A percentile compares a stretch with the other conserved stretches of the same genome.
phyloP scores from a whole-genome alignment of 495 filamentous ascomycete genomes.

The Penicillium canescens region DNA sequence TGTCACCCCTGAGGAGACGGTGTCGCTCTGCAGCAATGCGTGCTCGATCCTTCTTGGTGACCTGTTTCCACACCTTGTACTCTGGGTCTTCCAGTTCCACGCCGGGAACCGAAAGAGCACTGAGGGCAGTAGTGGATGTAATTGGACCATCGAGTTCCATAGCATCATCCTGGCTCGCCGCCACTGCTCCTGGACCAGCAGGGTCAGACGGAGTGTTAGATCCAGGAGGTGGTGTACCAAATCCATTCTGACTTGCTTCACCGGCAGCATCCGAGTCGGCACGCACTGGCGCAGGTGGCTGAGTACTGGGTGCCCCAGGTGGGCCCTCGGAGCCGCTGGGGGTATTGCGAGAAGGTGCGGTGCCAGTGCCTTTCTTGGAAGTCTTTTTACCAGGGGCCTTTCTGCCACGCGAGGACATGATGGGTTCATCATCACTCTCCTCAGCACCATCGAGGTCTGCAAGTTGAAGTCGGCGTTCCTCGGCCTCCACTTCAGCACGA shows the following conservation, averaged over 20 bases:
- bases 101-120: constrained; percentile 39
- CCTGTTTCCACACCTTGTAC: constrained; percentile 97
- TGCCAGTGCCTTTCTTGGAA: constrained; percentile 73
- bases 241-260: constrained; percentile 78
- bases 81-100: constrained; percentile 77
- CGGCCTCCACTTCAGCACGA: constrained; percentile 93
- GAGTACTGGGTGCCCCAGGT: constrained; percentile 55
- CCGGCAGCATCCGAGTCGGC: constrained; percentile 63
- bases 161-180: constrained; percentile 70
- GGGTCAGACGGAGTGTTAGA: constrained; percentile 76
- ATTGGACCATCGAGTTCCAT: constrained; percentile 76
- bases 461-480: constrained; percentile 81
- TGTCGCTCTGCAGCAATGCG: constrained; percentile 74
- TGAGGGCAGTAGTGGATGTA: constrained; percentile 61
- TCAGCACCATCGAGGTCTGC: constrained; percentile 77
- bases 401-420: constrained; percentile 93
- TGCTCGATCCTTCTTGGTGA: constrained; percentile 96
- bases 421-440: constrained; percentile 96
- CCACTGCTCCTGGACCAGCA: constrained; percentile 58
- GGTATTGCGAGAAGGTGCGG: constrained; percentile 69
- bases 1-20: constrained; percentile 80
- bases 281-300: constrained; percentile 52
- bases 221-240: constrained; percentile 75
- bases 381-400: constrained; percentile 78
- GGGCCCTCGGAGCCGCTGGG: constrained; percentile 70